Conservation (phyloP, 108 stramenopile genomes). For the Nannochloropsis gaditana region DNA sequence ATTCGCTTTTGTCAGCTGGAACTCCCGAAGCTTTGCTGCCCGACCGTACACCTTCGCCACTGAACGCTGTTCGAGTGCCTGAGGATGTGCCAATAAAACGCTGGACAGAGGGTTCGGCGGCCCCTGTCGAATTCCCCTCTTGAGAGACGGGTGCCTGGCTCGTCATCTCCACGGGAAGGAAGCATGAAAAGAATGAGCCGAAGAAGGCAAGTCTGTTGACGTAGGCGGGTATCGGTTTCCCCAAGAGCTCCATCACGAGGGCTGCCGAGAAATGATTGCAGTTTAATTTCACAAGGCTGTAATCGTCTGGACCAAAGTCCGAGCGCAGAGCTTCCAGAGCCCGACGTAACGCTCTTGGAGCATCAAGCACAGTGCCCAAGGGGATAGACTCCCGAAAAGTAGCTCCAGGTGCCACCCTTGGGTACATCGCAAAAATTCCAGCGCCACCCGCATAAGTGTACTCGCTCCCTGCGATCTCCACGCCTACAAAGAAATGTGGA, state of each 20-base stretch:
- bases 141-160: conserved; percentile 4
- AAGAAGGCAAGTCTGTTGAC: background rate
- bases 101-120: background rate
- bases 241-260: conserved; percentile 20
- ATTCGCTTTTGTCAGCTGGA: background rate
- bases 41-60: background rate
- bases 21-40: background rate
- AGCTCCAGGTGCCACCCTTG: background rate
- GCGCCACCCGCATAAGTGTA: background rate
- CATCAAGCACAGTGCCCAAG: background rate
- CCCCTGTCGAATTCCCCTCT: background rate
- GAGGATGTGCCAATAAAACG: background rate
- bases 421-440: conserved; percentile 10
- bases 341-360: background rate
- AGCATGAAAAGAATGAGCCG: background rate
- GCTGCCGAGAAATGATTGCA: conserved; percentile 20
- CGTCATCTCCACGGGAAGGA: conserved; percentile 21
- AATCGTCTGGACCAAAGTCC: conserved; percentile 13
- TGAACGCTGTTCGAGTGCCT: background rate
- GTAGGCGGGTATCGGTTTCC: conserved; percentile 18
- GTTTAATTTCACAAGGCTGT: background rate
- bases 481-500: background rate
- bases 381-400: background rate
- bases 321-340: background rate
- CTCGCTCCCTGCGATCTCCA: background rate